Conservation (phyloP, 1,284 basidiomycete genomes). For the Boletellus dicymbophilus region DNA sequence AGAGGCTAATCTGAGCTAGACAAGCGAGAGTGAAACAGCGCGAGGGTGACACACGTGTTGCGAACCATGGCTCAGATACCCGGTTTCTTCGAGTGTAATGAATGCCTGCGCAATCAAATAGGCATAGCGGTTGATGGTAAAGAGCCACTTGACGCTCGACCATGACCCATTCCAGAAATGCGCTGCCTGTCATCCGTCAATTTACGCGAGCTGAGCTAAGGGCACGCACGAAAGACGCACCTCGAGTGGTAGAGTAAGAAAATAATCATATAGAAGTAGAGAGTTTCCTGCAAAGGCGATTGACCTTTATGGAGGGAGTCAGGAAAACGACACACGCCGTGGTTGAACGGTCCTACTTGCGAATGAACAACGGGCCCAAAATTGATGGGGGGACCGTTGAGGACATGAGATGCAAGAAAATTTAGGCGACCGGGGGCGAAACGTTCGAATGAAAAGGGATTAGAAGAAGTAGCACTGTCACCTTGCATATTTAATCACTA, state of each 20-base stretch:
- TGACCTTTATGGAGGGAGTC: background rate
- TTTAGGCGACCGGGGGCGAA: too few species aligned
- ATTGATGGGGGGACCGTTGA: background rate
- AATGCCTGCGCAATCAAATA: conserved; percentile 25
- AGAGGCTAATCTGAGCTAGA: background rate
- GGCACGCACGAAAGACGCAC: background rate
- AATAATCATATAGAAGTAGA: conserved; percentile 4
- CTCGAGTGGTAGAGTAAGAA: conserved; percentile 7
- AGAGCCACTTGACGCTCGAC: conserved; percentile 22
- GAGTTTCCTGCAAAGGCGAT: conserved; percentile 10
- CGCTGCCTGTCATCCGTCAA: conserved; percentile 7
- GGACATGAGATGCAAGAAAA: conserved; percentile 19
- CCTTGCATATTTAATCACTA: too few species aligned
- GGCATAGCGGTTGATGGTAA: conserved; percentile 28
- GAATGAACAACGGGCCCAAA: conserved; percentile 12
- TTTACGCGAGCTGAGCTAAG: background rate
- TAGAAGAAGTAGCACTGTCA: too few species aligned
- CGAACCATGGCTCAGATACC: conserved; percentile 17
- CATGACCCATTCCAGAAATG: conserved; percentile 22
- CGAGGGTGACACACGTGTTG: conserved; percentile 7
- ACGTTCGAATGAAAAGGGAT: too few species aligned
- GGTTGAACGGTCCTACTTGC: conserved; percentile 17
- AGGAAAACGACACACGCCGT: too few species aligned
- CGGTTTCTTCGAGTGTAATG: conserved; percentile 24
- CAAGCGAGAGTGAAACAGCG: background rate